Base-by-base conservation (phyloP, 768 basidiomycete genomes). In the Russula olivacea region DNA sequence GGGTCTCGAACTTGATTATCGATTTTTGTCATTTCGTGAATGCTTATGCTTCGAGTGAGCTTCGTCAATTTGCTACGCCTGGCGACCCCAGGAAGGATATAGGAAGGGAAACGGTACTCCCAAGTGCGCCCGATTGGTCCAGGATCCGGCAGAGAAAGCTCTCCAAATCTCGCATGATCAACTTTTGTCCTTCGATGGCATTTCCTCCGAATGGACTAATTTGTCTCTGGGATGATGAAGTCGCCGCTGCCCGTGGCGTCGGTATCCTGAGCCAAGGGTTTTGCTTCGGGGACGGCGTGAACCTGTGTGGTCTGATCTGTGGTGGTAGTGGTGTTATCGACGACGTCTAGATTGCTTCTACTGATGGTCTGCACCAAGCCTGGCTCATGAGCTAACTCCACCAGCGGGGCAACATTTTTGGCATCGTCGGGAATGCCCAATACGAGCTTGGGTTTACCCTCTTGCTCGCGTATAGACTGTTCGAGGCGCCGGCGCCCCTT, bases 401-500 rank as follows among this genome's bases (percentile, higher is more conserved):
- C 3, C 14, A 64, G n/a, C 21, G 59, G 54, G 3, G 63, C 63
- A n/a, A 64, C 48, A 9, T 51, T 41, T 21, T 30, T 23, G 12
- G 53, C 41, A 23, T 64, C 63, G 11, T 64, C 32, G 30, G 63
- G 63, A 23, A 60, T 54, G 82, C 79, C 54, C 7, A 34, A 32
- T 25, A 64, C 63, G 64, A 82, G 72, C 70, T 80, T 83, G 32
- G 76, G 77, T 68, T 73, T 76, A 0, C 80, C 82, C 50, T 70
- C 74, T 34, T 80, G 74, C 63, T 72, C 67, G 59, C 66, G 60
- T 25, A 69, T 75, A 58, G 77, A 61, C n/a, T 72, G 68, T 55
- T 76, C 69, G 3, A 77, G 77, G 50, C 81, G 74, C 51, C 72
- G 65, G 28, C 76, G 74, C 0, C 85, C 86, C 19, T 74, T 69